Percentiles rank a stretch among this genome's conserved stretches.
Evolutionary conservation across 148 eudicot genomes (phyloP).

Genomic region (Cornus suecica): DNA sequence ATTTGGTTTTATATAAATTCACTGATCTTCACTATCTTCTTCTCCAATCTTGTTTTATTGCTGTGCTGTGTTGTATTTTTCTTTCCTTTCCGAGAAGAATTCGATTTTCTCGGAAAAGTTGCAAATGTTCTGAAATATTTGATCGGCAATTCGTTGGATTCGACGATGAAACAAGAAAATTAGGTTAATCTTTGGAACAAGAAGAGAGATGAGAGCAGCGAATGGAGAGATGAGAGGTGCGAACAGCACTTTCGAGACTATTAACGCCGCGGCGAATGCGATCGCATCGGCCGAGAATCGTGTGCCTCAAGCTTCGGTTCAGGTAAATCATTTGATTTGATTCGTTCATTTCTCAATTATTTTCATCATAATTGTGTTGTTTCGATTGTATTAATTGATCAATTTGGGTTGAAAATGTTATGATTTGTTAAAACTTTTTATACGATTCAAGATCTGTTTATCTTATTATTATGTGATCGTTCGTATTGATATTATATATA

Average conservation of each 20-base stretch:
- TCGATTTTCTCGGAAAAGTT: neutral
- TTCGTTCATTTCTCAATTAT: neutral
- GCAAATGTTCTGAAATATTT: neutral
- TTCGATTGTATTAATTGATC: neutral
- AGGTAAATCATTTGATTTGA: slow-evolving; percentile 32
- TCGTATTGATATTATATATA: no score
- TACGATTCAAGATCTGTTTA: slow-evolving; percentile 12
- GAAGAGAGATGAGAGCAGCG: neutral
- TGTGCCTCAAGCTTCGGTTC: slow-evolving; percentile 42
- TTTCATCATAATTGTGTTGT: neutral
- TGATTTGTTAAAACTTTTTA: neutral
- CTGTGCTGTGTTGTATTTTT: neutral
- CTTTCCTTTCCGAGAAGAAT: neutral
- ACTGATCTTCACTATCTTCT: slow-evolving; percentile 7
- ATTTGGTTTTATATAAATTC: neutral
- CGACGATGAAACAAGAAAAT: neutral
- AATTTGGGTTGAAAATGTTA: neutral
- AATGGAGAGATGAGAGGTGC: slow-evolving; percentile 45
- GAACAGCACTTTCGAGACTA: slow-evolving; percentile 61
- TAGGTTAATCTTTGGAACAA: slow-evolving; percentile 7
- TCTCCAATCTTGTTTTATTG: neutral
- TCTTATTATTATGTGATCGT: neutral
- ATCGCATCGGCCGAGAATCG: slow-evolving; percentile 78
- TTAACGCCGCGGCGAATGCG: slow-evolving; percentile 90
- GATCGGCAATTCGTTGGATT: neutral